Percentiles rank a stretch among this genome's conserved stretches.
phyloP scores from a whole-genome alignment of 83 land plant species.

The Picea abies region DNA sequence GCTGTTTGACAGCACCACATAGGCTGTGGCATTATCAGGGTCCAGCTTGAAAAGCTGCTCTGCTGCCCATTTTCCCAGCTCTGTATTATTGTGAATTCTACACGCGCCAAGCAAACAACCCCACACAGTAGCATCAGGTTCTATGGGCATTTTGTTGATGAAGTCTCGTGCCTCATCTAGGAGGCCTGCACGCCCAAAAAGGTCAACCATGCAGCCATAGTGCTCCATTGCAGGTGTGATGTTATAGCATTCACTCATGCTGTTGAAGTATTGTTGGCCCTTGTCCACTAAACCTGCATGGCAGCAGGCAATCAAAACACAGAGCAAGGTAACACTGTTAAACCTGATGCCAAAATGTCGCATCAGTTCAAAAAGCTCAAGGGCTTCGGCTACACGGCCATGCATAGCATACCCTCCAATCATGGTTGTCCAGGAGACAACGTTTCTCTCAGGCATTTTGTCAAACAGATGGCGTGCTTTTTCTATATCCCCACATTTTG shows the following conservation, averaged over 20 bases:
- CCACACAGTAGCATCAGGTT: constrained; percentile 1
- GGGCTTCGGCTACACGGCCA: not conserved
- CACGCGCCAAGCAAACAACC: constrained; percentile 7
- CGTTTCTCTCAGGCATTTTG: not conserved
- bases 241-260: not conserved
- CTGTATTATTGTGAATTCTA: not conserved
- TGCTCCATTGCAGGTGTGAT: not conserved
- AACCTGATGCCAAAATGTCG: not conserved
- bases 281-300: constrained; percentile 12
- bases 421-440: constrained; percentile 6
- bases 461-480: not conserved
- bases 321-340: not conserved
- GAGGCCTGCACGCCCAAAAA: constrained; percentile 1
- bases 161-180: not conserved
- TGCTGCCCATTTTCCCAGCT: constrained; percentile 2
- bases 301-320: constrained; percentile 7
- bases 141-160: constrained; percentile 4
- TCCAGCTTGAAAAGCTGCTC: constrained; percentile 17
- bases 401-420: constrained; percentile 13
- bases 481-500: not conserved
- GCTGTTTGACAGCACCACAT: constrained; percentile 41
- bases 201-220: constrained; percentile 10
- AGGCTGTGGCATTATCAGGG: constrained; percentile 36
- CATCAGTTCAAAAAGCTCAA: not conserved
- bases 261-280: not conserved